Base-by-base conservation (phyloP, 1,284 basidiomycete genomes). In the Sanghuangporus sanghuang region DNA sequence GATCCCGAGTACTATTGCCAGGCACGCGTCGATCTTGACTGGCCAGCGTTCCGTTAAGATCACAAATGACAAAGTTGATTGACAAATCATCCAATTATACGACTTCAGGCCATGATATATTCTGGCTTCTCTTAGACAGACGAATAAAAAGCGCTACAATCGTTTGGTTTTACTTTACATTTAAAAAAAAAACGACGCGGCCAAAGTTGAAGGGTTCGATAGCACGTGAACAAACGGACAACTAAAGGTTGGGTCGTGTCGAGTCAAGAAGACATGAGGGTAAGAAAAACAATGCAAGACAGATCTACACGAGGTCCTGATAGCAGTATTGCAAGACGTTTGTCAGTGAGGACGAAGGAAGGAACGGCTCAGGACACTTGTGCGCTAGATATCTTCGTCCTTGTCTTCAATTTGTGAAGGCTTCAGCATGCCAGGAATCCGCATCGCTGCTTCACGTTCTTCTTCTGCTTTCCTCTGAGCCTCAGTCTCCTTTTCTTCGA, bases 371-470 rank as follows among this genome's bases (percentile, higher is more conserved):
- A 32, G 16, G 14, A 16, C 36, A 16, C 18, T n/a, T n/a, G 36
- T 36, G 18, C 16, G 21, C 83, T 75, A 90, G 70, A 91, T 87
- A 72, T 92, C 90, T 75, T 94, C 92, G 73, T 93, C 92, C 76
- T 89, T 89, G 78, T 96, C 95, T 73, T 96, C 93, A 73, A 97
- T 74, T 77, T 96, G 93, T 69, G 90, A 91, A 38, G 96, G 96
- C 77, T 98, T 98, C 74, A 98, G 84, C 92, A 99, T 94, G 62
- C 97, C 97, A n/a, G 96, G 97, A 67, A 99, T 95, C 68, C 92
- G 86, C 81, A 93, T 92, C 18, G 96, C 96, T 39, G 88, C 84
- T 77, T 95, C 86, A 62, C 90, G 88, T 77, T 98, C 95, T 66
- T 87, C 89, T 66, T 89, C 86, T 0, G 86, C 81, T 76, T 85